Conservation (phyloP, 805 yeast species). For the Yarrowia hollandica region DNA sequence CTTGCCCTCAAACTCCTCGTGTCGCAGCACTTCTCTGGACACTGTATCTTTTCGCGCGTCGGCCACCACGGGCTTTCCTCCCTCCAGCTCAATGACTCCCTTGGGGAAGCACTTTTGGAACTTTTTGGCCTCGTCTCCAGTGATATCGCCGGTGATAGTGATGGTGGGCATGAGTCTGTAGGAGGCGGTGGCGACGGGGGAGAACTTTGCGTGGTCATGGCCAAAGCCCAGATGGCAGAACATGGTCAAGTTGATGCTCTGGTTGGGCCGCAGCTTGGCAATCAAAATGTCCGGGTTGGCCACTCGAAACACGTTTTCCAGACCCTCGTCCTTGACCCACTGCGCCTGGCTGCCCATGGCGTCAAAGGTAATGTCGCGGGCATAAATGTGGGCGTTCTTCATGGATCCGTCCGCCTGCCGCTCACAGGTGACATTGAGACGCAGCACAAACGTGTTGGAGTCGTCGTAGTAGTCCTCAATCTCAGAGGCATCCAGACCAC, state of each 20-base stretch:
- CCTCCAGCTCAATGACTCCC: constrained; percentile 81
- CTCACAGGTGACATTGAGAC: constrained; percentile 79
- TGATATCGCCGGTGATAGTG: constrained; percentile 59
- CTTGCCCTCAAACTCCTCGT: constrained; percentile 83
- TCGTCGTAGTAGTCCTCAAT: constrained; percentile 34
- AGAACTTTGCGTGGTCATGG: constrained; percentile 93
- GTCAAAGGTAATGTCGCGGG: constrained; percentile 82
- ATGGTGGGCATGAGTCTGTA: constrained; percentile 90
- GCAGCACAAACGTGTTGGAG: constrained; percentile 84
- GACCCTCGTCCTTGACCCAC: constrained; percentile 55
- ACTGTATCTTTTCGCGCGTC: constrained; percentile 96
- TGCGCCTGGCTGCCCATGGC: constrained; percentile 88
- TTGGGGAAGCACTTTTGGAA: constrained; percentile 90
- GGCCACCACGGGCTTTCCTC: constrained; percentile 70
- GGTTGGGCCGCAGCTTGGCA: constrained; percentile 95
- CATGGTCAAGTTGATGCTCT: constrained; percentile 85
- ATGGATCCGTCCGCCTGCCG: constrained; percentile 81
- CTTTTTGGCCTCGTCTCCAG: constrained; percentile 71
- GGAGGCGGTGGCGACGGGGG: constrained; percentile 96
- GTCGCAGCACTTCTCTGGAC: constrained; percentile 92
- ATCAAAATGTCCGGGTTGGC: constrained; percentile 85
- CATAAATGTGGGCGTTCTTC: constrained; percentile 82
- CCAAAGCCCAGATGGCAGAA: constrained; percentile 93
- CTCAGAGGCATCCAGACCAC: constrained; percentile 32
- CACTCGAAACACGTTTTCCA: constrained; percentile 55